A percentile compares a stretch with the other conserved stretches of the same genome.
Conservation (phyloP, 352 stramenopile genomes). For the Pythium utonaiense region DNA sequence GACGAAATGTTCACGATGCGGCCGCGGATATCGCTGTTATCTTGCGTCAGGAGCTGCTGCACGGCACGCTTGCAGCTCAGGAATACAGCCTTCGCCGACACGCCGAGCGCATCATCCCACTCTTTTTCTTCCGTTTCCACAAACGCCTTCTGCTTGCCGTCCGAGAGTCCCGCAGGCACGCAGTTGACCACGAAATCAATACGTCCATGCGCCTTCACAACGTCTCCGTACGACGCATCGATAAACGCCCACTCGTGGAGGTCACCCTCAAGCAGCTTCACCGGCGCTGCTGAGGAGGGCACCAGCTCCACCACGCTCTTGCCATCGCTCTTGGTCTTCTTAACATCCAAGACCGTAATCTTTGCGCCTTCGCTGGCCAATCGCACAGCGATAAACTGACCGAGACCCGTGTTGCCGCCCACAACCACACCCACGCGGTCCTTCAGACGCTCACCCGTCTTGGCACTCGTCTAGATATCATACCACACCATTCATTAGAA, state of each 20-base stretch:
- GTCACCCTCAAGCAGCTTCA: constrained; percentile 42
- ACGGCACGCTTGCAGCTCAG: constrained; percentile 66
- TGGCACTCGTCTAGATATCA: constrained; percentile 42
- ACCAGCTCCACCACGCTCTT: constrained; percentile 48
- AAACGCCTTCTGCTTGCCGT: constrained; percentile 32
- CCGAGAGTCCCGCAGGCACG: constrained; percentile 31
- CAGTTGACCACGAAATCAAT: constrained; percentile 80
- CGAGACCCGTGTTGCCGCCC: constrained; percentile 54
- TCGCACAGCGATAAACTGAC: constrained; percentile 55
- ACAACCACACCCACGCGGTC: constrained; percentile 59
- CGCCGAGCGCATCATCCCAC: constrained; percentile 58
- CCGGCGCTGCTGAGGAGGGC: constrained; percentile 20
- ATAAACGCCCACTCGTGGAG: constrained; percentile 52
- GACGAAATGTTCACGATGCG: constrained; percentile 69
- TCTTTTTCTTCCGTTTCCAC: constrained; percentile 38
- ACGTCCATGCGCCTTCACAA: constrained; percentile 46
- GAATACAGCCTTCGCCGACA: constrained; percentile 62
- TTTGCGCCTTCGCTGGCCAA: constrained; percentile 62
- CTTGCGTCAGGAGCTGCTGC: constrained; percentile 56
- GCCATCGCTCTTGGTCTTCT: constrained; percentile 18
- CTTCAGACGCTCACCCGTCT: constrained; percentile 48
- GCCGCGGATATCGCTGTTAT: constrained; percentile 48
- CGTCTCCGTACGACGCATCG: constrained; percentile 34
- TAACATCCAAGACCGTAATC: constrained; percentile 44
- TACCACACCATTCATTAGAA: constrained; percentile 8